These are phyloP conservation scores for Fusarium ambrosium DNA, from an alignment of 2,329 filamentous ascomycete genomes.

Conservation along the genomic window DNA sequence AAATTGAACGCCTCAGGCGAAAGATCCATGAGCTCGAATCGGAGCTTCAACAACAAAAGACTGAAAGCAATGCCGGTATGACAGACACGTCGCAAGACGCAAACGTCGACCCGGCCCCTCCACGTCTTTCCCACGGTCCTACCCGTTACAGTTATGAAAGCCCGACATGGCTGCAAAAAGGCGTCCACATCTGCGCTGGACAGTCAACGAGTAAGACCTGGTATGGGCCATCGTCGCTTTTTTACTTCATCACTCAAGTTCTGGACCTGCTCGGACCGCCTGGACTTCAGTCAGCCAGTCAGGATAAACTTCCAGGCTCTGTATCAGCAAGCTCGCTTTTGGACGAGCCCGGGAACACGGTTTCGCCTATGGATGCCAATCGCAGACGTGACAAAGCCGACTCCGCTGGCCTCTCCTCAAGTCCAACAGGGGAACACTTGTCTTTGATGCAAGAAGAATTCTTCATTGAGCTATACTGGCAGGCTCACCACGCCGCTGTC, in stretches of 20 bases:
- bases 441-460: neutral
- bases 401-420: neutral
- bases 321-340: neutral
- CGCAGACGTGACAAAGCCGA: neutral
- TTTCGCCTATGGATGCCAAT: neutral
- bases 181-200: constrained; percentile 10
- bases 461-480: neutral
- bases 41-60: neutral
- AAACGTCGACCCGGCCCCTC: neutral
- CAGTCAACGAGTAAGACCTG: constrained; percentile 13
- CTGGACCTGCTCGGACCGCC: neutral
- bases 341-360: neutral
- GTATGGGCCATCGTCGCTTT: constrained; percentile 24
- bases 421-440: neutral
- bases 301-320: neutral
- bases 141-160: neutral
- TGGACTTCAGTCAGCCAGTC: neutral
- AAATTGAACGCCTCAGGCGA: neutral
- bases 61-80: neutral
- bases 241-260: constrained; percentile 10
- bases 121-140: neutral
- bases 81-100: neutral
- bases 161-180: neutral
- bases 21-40: neutral
- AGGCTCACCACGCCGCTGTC: neutral